Evolutionary conservation across 2,329 filamentous ascomycete species (phyloP).

Genomic region (Trichoderma atrobrunneum): DNA sequence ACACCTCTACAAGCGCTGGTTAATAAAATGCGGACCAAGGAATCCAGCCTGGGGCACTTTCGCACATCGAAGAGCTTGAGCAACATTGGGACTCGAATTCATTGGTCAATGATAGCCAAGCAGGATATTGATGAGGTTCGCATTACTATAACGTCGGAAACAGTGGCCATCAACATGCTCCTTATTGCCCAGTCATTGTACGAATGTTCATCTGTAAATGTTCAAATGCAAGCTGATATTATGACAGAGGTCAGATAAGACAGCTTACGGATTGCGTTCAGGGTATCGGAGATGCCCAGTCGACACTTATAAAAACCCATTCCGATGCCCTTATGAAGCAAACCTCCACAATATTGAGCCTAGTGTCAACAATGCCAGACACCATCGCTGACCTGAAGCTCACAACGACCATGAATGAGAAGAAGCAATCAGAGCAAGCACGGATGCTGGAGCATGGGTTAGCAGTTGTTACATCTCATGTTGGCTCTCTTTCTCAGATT

Average conservation of each 20-base stretch:
- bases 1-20: neutral
- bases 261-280: neutral
- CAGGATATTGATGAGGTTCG: neutral
- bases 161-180: neutral
- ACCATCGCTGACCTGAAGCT: neutral
- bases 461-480: neutral
- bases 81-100: neutral
- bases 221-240: neutral
- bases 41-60: neutral
- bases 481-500: neutral
- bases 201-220: neutral
- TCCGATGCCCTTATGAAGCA: neutral
- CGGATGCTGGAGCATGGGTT: neutral
- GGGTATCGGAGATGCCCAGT: neutral
- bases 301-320: neutral
- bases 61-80: neutral
- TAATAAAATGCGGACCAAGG: neutral
- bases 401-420: neutral
- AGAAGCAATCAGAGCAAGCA: neutral
- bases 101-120: neutral
- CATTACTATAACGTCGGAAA: neutral
- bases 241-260: neutral
- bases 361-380: neutral
- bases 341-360: neutral
- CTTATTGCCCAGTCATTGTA: neutral